Conservation (phyloP, 2,329 filamentous ascomycete species). For the Nemania serpens region DNA sequence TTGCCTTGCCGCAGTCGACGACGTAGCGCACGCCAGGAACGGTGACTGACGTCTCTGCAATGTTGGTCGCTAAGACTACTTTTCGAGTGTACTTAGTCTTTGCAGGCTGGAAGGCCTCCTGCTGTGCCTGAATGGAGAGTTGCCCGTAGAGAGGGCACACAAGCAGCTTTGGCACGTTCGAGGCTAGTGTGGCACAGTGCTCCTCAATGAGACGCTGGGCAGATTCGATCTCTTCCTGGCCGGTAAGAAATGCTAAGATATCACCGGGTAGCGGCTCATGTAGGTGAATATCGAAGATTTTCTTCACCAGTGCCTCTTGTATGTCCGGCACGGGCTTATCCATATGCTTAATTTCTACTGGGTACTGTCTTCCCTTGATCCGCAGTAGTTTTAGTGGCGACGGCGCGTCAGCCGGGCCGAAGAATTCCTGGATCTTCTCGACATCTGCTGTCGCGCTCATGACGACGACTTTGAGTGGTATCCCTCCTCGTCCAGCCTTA, state of each 20-base stretch:
- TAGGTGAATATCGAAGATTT: conserved; percentile 83
- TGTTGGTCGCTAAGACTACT: conserved; percentile 91
- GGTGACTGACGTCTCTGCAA: conserved; percentile 97
- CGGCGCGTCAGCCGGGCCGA: conserved; percentile 46
- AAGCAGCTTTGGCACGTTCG: conserved; percentile 72
- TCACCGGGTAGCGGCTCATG: conserved; percentile 93
- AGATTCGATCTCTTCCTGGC: conserved; percentile 89
- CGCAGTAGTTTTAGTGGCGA: conserved; percentile 53
- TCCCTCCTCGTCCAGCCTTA: conserved; percentile 67
- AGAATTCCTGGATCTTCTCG: conserved; percentile 76
- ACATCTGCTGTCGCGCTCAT: conserved; percentile 98
- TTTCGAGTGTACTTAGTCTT: conserved; percentile 77
- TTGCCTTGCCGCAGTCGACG: conserved; percentile 90
- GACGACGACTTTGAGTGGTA: conserved; percentile 84
- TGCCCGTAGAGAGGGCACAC: conserved; percentile 88
- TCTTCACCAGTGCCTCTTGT: conserved; percentile 78
- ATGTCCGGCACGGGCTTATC: conserved; percentile 77
- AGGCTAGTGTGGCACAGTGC: conserved; percentile 72
- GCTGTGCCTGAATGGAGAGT: conserved; percentile 82
- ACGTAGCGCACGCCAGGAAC: conserved; percentile 92
- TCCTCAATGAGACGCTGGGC: conserved; percentile 82
- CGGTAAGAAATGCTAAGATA: conserved; percentile 88
- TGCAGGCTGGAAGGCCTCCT: conserved; percentile 80
- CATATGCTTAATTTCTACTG: conserved; percentile 79
- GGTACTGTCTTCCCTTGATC: conserved; percentile 86